Evolutionary conservation across 139 green algal genomes (phyloP), one percentile per base, ranked within the genome.

Genomic region (Spirogloea muscicola): DNA sequence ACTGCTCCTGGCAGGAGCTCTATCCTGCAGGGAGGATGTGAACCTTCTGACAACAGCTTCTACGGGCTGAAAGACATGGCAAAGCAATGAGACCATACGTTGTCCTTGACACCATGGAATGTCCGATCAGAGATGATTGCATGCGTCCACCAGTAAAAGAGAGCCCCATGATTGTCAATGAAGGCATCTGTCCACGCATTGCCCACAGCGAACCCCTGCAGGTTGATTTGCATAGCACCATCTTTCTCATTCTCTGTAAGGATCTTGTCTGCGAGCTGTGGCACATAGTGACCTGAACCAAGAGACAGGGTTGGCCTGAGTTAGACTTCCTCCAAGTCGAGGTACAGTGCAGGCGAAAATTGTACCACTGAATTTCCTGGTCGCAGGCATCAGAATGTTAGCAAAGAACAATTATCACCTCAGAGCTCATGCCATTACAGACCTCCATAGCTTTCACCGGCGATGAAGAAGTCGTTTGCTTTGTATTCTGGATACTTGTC

Each of bases 171-270:
- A 7, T 62, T 43, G 9, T 62, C 52, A 33, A 39, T 7, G 18
- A 33, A 6, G 7, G 52, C 31, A 7, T 62, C 52, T 7, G 52
- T 62, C 52, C 52, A 62, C 6, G 52, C 31, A 62, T 62, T 68
- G 4, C 59, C 59, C 13, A 68, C 59, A 3, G 59, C 59, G 48
- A 68, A 68, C 3, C 59, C 59, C 27, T 68, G 43, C 5, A 68
- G 48, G n/a, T 41, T 41, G 42, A 68, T 68, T 0, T 40, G 31
- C 38, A 29, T 5, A 62, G 1, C 1, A 13, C 25, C 69, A 9
- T 27, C 4, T 13, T n/a, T 25, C 27, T 7, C 38, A 29, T 90
- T 88, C 49, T 72, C 78, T 43, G 80, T 29, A 37, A 27, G 49
- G 10, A 74, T 74, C 4, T 39, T 43, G 18, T 66, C 34, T 9